Evolutionary conservation across 2,329 filamentous ascomycete species (phyloP).

Genomic region (Aulographum hederae): DNA sequence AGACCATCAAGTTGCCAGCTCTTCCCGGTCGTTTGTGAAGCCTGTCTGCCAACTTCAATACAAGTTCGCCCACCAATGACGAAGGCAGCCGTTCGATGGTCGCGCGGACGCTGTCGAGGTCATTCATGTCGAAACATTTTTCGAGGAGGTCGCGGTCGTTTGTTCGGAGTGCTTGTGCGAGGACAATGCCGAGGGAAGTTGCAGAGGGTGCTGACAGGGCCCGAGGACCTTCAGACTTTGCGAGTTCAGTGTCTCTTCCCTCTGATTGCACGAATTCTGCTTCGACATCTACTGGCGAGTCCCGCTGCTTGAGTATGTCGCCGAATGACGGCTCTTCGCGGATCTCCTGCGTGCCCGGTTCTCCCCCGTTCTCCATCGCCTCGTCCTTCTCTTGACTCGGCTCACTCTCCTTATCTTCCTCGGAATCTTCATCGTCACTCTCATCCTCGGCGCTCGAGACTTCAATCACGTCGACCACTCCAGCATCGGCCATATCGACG

Average conservation of each 20-base stretch:
- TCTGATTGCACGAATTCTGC: conserved; percentile 29
- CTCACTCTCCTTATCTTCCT: conserved; percentile 13
- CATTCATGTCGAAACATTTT: conserved; percentile 69
- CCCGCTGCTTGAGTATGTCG: conserved; percentile 51
- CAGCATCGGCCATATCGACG: conserved; percentile 18
- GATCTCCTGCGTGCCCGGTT: conserved; percentile 1
- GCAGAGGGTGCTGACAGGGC: conserved; percentile 27
- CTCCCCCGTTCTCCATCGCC: background rate
- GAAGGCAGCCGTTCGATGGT: conserved; percentile 88
- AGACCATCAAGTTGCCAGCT: conserved; percentile 77
- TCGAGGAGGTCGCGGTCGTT: conserved; percentile 83
- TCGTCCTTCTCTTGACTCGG: conserved; percentile 12
- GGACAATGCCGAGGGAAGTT: conserved; percentile 69
- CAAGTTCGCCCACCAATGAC: conserved; percentile 56
- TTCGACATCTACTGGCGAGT: conserved; percentile 58
- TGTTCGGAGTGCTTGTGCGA: conserved; percentile 80
- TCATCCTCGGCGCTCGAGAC: conserved; percentile 24
- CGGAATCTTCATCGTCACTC: conserved; percentile 9
- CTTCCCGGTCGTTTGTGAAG: conserved; percentile 76
- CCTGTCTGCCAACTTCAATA: conserved; percentile 71
- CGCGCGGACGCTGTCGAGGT: conserved; percentile 59
- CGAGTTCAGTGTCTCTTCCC: background rate
- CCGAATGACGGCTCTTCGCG: conserved; percentile 58
- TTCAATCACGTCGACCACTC: conserved; percentile 22
- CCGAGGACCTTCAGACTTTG: background rate